Evolutionary conservation across 768 basidiomycete genomes (phyloP).

Genomic region (Rhodotorula graminis): DNA sequence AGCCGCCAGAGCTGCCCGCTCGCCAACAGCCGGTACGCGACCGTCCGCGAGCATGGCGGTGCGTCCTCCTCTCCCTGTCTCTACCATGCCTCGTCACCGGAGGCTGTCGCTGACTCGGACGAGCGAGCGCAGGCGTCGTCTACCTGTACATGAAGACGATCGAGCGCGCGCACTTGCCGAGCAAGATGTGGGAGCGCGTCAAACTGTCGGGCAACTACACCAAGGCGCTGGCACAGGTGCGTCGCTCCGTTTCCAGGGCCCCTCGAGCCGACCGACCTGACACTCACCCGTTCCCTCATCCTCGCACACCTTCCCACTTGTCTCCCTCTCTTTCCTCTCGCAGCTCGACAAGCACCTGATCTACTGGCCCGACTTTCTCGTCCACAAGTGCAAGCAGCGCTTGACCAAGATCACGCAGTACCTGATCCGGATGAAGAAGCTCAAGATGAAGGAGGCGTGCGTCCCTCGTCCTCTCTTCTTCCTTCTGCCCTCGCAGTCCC

Average conservation of each 20-base stretch:
- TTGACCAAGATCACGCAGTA: slow-evolving; percentile 99
- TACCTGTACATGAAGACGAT: slow-evolving; percentile 97
- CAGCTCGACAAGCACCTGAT: slow-evolving; percentile 91
- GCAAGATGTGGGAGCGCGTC: slow-evolving; percentile 96
- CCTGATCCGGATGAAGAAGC: slow-evolving; percentile 92
- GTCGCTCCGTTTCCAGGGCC: too few relatives aligned
- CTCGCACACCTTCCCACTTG: background rate
- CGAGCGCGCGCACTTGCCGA: slow-evolving; percentile 91
- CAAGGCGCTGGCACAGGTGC: slow-evolving; percentile 88
- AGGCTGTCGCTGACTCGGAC: background rate
- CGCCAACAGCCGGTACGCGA: slow-evolving; percentile 96
- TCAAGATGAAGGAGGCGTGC: slow-evolving; percentile 48
- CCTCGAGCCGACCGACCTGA: too few relatives aligned
- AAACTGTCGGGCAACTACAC: slow-evolving; percentile 89
- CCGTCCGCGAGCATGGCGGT: slow-evolving; percentile 96
- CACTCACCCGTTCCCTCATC: background rate
- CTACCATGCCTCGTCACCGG: too few relatives aligned
- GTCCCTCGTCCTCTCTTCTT: background rate
- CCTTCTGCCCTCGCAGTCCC: background rate
- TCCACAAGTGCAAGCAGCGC: slow-evolving; percentile 99
- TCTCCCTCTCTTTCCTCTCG: background rate
- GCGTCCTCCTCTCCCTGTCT: slow-evolving; percentile 7
- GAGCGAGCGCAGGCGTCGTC: slow-evolving; percentile 59
- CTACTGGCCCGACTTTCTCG: slow-evolving; percentile 97
- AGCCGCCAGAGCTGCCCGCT: slow-evolving; percentile 91